Evolutionary conservation across 1,284 basidiomycete genomes (phyloP).

Genomic region (Butyriboletus appendiculatus): DNA sequence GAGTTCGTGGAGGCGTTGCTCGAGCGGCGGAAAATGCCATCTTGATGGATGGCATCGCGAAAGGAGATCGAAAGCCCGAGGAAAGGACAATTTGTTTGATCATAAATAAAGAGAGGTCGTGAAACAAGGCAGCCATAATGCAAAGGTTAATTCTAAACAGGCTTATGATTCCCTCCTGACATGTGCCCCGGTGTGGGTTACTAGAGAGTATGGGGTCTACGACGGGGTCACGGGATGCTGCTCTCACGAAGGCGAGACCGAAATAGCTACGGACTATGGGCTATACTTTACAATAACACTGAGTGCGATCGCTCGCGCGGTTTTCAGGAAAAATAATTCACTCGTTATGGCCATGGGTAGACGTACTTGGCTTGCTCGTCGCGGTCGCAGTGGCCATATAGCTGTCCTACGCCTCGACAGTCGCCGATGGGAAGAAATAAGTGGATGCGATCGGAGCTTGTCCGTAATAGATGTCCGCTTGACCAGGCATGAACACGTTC

Average conservation of each 20-base stretch:
- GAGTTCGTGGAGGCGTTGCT: conserved; percentile 51
- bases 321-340: too few species aligned
- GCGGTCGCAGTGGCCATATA: conserved; percentile 37
- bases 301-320: too few species aligned
- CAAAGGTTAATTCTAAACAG: too few species aligned
- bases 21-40: background rate
- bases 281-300: too few species aligned
- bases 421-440: conserved; percentile 52
- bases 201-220: background rate
- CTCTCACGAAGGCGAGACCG: background rate
- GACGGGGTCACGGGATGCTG: background rate
- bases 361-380: background rate
- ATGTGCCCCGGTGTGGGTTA: too few species aligned
- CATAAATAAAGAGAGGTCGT: background rate
- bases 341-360: too few species aligned
- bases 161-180: too few species aligned
- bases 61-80: background rate
- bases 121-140: background rate
- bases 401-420: conserved; percentile 55
- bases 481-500: too few species aligned
- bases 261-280: too few species aligned
- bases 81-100: background rate
- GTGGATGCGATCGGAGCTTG: conserved; percentile 47
- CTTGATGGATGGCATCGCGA: background rate
- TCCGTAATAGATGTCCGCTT: conserved; percentile 49